phyloP scores from a whole-genome alignment of 352 stramenopile genomes.

The Globisporangium nodosum region DNA sequence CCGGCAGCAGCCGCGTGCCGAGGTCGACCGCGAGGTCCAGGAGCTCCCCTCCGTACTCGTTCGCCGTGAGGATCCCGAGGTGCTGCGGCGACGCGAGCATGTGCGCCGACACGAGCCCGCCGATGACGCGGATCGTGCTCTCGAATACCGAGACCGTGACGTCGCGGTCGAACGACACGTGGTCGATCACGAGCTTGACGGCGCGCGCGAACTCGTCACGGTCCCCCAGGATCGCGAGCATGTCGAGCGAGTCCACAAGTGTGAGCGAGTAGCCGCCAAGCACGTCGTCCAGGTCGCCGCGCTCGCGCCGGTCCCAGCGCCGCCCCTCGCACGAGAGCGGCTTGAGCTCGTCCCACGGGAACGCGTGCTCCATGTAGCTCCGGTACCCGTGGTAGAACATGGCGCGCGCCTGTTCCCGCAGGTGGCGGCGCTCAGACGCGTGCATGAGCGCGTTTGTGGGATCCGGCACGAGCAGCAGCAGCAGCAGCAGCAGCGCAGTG shows the following conservation, averaged over 20 bases:
- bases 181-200: slow-evolving; percentile 51
- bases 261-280: slow-evolving; percentile 80
- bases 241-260: slow-evolving; percentile 88
- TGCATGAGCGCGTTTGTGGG: slow-evolving; percentile 42
- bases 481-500: neutral
- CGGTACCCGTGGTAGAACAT: slow-evolving; percentile 90
- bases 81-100: slow-evolving; percentile 66
- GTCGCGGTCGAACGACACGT: slow-evolving; percentile 80
- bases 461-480: neutral
- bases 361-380: slow-evolving; percentile 86
- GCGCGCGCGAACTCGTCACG: slow-evolving; percentile 67
- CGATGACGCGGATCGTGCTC: slow-evolving; percentile 90
- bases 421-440: slow-evolving; percentile 50
- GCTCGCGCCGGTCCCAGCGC: slow-evolving; percentile 71
- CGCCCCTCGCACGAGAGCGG: slow-evolving; percentile 72
- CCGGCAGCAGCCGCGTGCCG: slow-evolving; percentile 91
- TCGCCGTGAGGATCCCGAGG: slow-evolving; percentile 39
- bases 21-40: slow-evolving; percentile 93
- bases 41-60: slow-evolving; percentile 92
- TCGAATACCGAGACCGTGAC: slow-evolving; percentile 92
- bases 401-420: slow-evolving; percentile 70
- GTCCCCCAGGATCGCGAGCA: slow-evolving; percentile 83
- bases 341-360: slow-evolving; percentile 86
- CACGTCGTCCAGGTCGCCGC: slow-evolving; percentile 82
- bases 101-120: slow-evolving; percentile 89